Evolutionary conservation across 2,329 filamentous ascomycete species (phyloP).

Genomic region (Elsinoe batatas): DNA sequence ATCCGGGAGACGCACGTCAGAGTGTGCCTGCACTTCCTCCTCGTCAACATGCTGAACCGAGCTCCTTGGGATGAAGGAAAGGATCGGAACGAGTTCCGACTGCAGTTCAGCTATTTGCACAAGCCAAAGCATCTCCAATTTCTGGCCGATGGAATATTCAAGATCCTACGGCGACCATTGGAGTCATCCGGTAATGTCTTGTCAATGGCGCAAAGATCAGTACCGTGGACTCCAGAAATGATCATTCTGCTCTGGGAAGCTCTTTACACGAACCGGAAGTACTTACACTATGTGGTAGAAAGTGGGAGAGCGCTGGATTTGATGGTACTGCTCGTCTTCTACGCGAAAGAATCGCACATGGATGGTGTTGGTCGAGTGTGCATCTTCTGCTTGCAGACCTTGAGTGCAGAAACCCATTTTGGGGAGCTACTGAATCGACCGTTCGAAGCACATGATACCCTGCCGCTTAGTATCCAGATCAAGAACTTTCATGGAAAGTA

Average conservation of each 20-base stretch:
- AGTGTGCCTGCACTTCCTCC: conserved; percentile 69
- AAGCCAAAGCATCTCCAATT: conserved; percentile 97
- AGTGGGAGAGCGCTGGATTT: conserved; percentile 91
- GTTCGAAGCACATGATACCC: conserved; percentile 79
- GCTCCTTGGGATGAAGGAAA: conserved; percentile 64
- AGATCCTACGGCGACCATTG: conserved; percentile 79
- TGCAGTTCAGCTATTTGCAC: conserved; percentile 83
- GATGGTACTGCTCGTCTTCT: conserved; percentile 79
- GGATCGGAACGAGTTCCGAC: conserved; percentile 81
- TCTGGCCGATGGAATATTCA: conserved; percentile 85
- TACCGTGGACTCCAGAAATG: conserved; percentile 88
- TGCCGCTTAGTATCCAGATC: conserved; percentile 73
- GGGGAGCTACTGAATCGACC: conserved; percentile 79
- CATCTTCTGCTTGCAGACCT: conserved; percentile 87
- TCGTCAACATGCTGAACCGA: conserved; percentile 75
- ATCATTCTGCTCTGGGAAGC: conserved; percentile 97
- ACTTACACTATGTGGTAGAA: conserved; percentile 92
- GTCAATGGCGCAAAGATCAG: conserved; percentile 48
- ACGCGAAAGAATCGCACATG: conserved; percentile 82
- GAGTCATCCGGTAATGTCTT: conserved; percentile 63
- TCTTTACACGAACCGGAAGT: conserved; percentile 93
- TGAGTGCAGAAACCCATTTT: conserved; percentile 88
- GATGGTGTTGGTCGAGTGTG: conserved; percentile 95
- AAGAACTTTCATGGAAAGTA: conserved; percentile 80
- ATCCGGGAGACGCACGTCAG: conserved; percentile 17